Base-by-base conservation (phyloP, 2,329 filamentous ascomycete genomes). In the Anthostomella pinea region DNA sequence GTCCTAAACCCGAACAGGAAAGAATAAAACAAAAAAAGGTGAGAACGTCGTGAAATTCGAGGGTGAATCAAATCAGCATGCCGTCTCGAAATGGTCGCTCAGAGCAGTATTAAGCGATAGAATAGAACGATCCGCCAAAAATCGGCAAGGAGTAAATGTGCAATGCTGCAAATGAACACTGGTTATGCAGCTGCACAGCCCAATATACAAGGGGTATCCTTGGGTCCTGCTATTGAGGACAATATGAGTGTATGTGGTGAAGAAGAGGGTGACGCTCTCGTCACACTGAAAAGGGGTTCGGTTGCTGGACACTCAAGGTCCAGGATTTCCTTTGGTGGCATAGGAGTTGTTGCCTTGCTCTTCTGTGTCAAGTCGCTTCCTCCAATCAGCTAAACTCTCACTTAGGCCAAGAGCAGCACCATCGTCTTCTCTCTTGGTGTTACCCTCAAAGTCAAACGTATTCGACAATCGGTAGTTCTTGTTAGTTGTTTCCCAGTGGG, bases 401-500 rank as follows among this genome's bases (percentile, higher is more conserved):
- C 78, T 87, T 49, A 88, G 67, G 16, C 71, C 77, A 10, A 69
- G 53, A 5, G 66, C 65, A 8, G 51, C 62, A 20, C 57, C 58
- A 6, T 74, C 69, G 24, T 72, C 69, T 14, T 68, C 64, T 33
- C 67, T 68, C 47, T 69, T 71, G 3, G 42, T 46, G 6, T 51
- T 43, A 15, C 52, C 69, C 38, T 95, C 90, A 52, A 94, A 90
- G 58, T 96, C 90, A 53, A 95, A 94, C 33, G 85, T 81, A 56
- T 84, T 90, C 63, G 87, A 95, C 28, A 96, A 69, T 16, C 93
- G 84, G 63, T 97, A 96, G 55, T 87, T 94, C 64, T 94, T 93
- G 67, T 91, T 96, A 9, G 89, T 95, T 24, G 84, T 87, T 66
- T 97, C 89, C 93, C 93, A 98, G 54, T 96, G 90, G 34, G 74